phyloP scores from a whole-genome alignment of 768 basidiomycete genomes.

The Asterophora parasitica region DNA sequence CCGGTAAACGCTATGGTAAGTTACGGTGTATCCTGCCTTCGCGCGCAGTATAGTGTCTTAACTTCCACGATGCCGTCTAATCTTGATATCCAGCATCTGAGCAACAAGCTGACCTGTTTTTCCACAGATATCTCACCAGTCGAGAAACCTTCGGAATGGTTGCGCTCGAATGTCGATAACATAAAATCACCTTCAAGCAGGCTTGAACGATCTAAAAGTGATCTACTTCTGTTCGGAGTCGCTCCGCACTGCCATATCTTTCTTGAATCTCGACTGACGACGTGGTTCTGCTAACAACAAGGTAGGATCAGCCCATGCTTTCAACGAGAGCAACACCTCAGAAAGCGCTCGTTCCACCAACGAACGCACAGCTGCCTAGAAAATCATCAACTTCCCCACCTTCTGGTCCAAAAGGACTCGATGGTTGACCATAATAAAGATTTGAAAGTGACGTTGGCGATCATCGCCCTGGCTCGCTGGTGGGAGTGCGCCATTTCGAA shows the following conservation, averaged over 20 bases:
- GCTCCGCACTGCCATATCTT: too few species aligned
- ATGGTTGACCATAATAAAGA: conserved; percentile 20
- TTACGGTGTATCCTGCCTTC: background rate
- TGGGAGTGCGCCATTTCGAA: conserved; percentile 7
- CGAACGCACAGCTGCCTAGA: conserved; percentile 29
- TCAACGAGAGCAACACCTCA: conserved; percentile 34
- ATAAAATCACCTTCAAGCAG: conserved; percentile 2
- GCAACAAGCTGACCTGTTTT: conserved; percentile 2
- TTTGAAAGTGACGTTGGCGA: conserved; percentile 10
- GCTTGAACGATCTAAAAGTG: background rate
- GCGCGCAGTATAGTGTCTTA: background rate
- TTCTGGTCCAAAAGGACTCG: conserved; percentile 22
- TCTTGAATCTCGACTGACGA: too few species aligned
- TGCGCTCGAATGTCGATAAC: conserved; percentile 9
- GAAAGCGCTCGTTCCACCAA: conserved; percentile 30
- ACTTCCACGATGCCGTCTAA: conserved; percentile 1
- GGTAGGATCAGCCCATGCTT: conserved; percentile 38
- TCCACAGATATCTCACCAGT: background rate
- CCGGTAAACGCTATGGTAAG: background rate
- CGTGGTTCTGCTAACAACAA: conserved; percentile 45
- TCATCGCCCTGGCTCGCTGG: conserved; percentile 6
- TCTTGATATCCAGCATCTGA: conserved; percentile 1
- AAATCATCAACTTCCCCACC: conserved; percentile 31
- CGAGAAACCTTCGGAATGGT: conserved; percentile 3
- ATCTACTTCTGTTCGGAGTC: too few species aligned